Base-by-base conservation (phyloP, 768 basidiomycete genomes). In the Rhizopogon vulgaris region DNA sequence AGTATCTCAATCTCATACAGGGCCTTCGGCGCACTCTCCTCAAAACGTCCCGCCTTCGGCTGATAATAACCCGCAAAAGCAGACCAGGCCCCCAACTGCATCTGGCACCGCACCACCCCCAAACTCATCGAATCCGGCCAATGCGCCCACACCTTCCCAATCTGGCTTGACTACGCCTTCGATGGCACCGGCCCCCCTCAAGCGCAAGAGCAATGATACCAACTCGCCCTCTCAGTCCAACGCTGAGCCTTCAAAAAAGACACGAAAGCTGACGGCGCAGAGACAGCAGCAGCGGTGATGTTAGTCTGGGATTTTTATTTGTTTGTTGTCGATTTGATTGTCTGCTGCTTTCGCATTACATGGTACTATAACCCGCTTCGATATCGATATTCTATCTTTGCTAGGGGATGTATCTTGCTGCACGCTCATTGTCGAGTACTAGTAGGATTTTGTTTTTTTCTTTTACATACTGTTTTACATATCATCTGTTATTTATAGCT, bases 61-160 rank as follows among this genome's bases (percentile, higher is more conserved):
- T 48, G 71, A 73, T 52, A 81, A 80, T 52, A 81, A 80, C 24
- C 80, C 79, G 11, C 76, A 75, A 66, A 87, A 87, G 68, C 80
- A 80, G 68, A 76, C 78, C 61, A 84, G 85, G 63, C 75, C 76
- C 45, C 76, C 79, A 55, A 77, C 75, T 39, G 69, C 64, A 42
- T 64, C 71, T 48, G 70, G 70, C 51, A 63, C 68, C 41, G 66
- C 69, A 52, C 66, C 78, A 54, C 64, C 71, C 56, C 62, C 73
- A 54, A 46, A 46, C 45, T 34, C 45, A 18, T 46, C 32, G 34
- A 46, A 34, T 46, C 63, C 67, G 59, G 68, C 68, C 68, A 66
- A 68, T 64, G 65, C 68, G 59, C 66, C 67, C 63, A 69, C 67
- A 62, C 68, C 67, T 58, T 70, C 67, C 63, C 69, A 72, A 61